Evolutionary conservation across 106 monocot species (phyloP), one percentile per base, ranked within the genome.

Genomic region (Dendrobium nobile): DNA sequence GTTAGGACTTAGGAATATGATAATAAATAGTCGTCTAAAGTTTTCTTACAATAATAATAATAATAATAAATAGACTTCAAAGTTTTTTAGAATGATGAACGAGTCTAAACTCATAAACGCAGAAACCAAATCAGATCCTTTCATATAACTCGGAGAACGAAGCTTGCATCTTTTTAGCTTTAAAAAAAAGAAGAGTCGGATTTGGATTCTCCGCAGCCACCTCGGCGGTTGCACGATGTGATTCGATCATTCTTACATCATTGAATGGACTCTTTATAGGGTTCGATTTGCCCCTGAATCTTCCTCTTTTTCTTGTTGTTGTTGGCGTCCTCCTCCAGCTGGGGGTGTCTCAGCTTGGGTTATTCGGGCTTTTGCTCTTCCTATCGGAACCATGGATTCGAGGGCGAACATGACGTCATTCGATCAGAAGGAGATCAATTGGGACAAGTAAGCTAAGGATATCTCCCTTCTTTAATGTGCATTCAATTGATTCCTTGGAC

Each of bases 371-470:
- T 28, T 72, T 44, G 41, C n/a, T 41, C 74, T 44, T 15, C 4
- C 43, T 8, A 44, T 44, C 19, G 42, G 43, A 43, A 37, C 42
- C 43, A 47, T 76, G 76, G 48, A 51, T 24, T 76, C 76, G 45
- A 51, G 24, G 48, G 26, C 27, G 20, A 76, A 76, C 4, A 27
- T 51, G 1, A 1, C 76, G 45, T 15, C 76, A 47, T 76, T 76
- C 24, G 48, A 76, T 27, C 45, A 76, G 41, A 76, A 45, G 76
- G 76, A 76, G 76, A 76, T 76, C 20, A 76, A 76, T 76, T 76
- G 76, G 76, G 76, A 76, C 76, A 76, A 45, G 76, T 76, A 76
- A 76, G 48, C 45, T 24, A 74, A 2, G 74, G 48, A 27, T 76
- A 9, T 11, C 13, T 27, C 48, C 48, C 27, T 48, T 5, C 48